These are phyloP conservation scores for Stevia rebaudiana DNA, from an alignment of 140 eudicot species.

Conservation along the genomic window DNA sequence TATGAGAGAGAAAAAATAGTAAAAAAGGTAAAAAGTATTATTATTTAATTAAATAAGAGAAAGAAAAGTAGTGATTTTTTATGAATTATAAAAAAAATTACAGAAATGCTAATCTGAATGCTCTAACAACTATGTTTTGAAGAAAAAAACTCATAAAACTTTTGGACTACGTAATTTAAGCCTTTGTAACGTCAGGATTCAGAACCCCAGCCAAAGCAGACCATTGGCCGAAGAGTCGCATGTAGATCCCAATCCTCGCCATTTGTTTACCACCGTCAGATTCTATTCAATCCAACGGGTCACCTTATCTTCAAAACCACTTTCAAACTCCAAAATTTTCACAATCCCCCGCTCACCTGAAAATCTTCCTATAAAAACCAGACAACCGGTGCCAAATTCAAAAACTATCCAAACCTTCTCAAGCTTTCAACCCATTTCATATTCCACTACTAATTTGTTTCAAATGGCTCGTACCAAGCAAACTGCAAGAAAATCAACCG, in stretches of 20 bases:
- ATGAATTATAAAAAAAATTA: too few species aligned
- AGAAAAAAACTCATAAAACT: too few species aligned
- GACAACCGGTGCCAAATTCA: background rate
- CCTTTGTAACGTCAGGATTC: too few species aligned
- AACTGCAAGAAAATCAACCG: conserved; percentile 2
- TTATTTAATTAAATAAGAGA: too few species aligned
- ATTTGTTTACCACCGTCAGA: background rate
- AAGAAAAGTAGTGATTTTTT: too few species aligned
- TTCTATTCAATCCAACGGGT: background rate
- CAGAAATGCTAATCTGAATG: too few species aligned
- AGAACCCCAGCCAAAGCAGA: too few species aligned
- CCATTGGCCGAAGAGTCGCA: background rate
- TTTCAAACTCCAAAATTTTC: background rate
- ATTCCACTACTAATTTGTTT: background rate
- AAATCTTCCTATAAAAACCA: background rate
- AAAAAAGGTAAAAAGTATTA: too few species aligned
- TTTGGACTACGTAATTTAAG: too few species aligned
- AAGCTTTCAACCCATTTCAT: background rate
- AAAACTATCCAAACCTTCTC: background rate
- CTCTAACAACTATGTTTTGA: too few species aligned
- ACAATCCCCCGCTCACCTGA: background rate
- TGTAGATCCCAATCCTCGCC: background rate
- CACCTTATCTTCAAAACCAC: background rate
- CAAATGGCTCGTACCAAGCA: conserved; percentile 12
- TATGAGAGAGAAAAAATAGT: too few species aligned